Conservation (phyloP, 2,329 filamentous ascomycete species). For the Colletotrichum acutatum region DNA sequence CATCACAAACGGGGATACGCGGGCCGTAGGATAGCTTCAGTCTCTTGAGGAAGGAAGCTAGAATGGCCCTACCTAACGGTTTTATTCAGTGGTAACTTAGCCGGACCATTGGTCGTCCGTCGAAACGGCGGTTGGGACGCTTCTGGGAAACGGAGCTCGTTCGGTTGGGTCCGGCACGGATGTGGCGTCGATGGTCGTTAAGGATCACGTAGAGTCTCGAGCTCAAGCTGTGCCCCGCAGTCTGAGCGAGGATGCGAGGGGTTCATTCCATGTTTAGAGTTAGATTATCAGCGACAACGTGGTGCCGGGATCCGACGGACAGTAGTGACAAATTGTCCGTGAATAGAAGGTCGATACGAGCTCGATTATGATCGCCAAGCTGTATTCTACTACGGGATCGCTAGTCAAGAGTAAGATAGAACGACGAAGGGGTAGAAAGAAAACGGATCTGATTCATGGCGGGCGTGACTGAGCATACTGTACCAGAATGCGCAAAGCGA, state of each 20-base stretch:
- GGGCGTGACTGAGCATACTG: background rate
- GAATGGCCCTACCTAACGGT: background rate
- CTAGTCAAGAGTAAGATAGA: background rate
- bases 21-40: background rate
- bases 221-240: background rate
- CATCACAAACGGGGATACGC: conserved; percentile 14
- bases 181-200: background rate
- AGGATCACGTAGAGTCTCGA: background rate
- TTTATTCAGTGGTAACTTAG: too few species aligned
- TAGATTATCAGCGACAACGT: background rate
- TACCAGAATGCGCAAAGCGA: background rate
- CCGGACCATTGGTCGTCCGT: background rate
- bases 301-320: background rate
- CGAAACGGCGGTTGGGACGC: background rate
- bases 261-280: background rate
- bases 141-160: background rate
- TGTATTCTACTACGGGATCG: background rate
- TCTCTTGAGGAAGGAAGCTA: background rate
- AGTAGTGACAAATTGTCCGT: background rate
- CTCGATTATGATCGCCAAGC: background rate
- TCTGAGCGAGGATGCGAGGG: background rate
- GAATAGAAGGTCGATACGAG: background rate
- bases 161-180: background rate
- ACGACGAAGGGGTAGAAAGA: background rate
- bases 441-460: background rate